These are phyloP conservation scores for Chaetomiaceae sp. DNA, from an alignment of 2,329 filamentous ascomycete species.

Conservation along the genomic window DNA sequence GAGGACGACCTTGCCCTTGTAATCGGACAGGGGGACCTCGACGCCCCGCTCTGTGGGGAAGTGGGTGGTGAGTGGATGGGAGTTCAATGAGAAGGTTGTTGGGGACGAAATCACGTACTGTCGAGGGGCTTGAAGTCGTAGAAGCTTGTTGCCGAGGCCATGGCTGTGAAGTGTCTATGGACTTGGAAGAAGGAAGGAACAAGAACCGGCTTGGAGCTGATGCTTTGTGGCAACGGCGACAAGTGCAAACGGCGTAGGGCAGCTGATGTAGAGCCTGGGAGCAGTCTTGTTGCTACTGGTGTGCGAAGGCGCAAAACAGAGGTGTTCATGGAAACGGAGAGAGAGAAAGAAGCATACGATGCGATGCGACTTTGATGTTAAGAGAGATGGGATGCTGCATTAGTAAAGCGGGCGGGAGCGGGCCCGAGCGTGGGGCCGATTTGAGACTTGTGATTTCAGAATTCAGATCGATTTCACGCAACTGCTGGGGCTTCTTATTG, in stretches of 20 bases:
- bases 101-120: conserved; percentile 49
- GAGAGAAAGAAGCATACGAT: background rate
- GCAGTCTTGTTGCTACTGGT: background rate
- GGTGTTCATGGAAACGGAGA: background rate
- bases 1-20: conserved; percentile 89
- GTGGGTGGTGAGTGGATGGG: conserved; percentile 1
- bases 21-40: conserved; percentile 62
- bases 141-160: conserved; percentile 67
- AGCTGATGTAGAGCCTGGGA: background rate
- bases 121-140: conserved; percentile 82
- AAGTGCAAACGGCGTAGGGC: background rate
- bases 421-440: background rate
- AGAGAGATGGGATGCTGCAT: background rate
- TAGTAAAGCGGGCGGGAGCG: background rate
- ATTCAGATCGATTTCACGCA: conserved; percentile 3
- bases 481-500: conserved; percentile 1
- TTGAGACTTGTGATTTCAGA: conserved; percentile 2
- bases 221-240: background rate
- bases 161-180: conserved; percentile 34
- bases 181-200: background rate
- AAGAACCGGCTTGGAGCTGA: background rate
- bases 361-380: background rate
- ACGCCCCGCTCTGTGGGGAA: conserved; percentile 68
- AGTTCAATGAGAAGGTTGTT: background rate
- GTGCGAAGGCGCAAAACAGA: background rate